These are phyloP conservation scores for Schizochytrium sp. DNA, from an alignment of 108 stramenopile species.

Conservation along the genomic window DNA sequence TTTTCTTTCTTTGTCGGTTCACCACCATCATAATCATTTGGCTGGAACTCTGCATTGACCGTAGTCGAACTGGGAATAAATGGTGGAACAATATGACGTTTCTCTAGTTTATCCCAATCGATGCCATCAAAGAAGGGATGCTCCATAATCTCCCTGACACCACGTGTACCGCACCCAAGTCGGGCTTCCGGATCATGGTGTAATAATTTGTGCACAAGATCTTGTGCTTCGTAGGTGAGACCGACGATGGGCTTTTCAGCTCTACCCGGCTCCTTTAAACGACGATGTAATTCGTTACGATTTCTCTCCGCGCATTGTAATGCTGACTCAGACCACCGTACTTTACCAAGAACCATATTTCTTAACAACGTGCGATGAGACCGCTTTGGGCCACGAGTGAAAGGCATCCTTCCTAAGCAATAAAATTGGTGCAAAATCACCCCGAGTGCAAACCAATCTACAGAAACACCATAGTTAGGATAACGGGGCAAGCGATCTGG, in stretches of 20 bases:
- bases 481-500: constrained; percentile 42
- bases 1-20: constrained; percentile 32
- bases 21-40: neutral
- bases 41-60: constrained; percentile 51
- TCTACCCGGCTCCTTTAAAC: neutral
- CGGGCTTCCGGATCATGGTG: constrained; percentile 20
- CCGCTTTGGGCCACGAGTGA: constrained; percentile 46
- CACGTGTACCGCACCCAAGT: constrained; percentile 32
- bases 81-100: constrained; percentile 20
- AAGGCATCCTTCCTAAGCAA: constrained; percentile 30
- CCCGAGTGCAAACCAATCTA: constrained; percentile 52
- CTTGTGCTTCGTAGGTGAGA: constrained; percentile 44
- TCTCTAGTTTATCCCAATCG: constrained; percentile 58
- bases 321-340: constrained; percentile 40
- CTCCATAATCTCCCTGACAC: constrained; percentile 44
- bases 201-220: constrained; percentile 32
- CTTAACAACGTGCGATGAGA: constrained; percentile 49
- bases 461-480: constrained; percentile 36
- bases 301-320: constrained; percentile 41
- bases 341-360: constrained; percentile 41
- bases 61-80: constrained; percentile 27
- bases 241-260: constrained; percentile 34
- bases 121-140: constrained; percentile 56
- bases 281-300: constrained; percentile 14
- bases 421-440: constrained; percentile 54